phyloP scores from a whole-genome alignment of 331 rosid species.

The Pyracantha coccinea region DNA sequence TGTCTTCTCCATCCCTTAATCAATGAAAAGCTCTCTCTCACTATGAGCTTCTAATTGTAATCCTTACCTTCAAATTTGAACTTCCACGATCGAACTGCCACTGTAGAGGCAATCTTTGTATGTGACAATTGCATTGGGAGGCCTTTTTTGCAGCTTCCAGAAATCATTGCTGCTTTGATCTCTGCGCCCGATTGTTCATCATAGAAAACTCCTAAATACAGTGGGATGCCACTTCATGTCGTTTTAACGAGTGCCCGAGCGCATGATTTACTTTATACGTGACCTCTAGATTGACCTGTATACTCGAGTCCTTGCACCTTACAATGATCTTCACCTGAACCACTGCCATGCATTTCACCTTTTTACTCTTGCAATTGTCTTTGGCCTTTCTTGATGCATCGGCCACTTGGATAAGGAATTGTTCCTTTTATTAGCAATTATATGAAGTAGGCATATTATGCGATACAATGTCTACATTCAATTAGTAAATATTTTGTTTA shows the following conservation, averaged over 20 bases:
- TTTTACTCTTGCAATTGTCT: constrained; percentile 41
- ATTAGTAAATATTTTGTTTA: no score
- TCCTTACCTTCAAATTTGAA: constrained; percentile 51
- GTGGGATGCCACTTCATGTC: not conserved
- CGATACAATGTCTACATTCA: no score
- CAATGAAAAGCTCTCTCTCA: constrained; percentile 3
- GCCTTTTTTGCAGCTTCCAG: constrained; percentile 55
- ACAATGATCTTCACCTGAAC: constrained; percentile 50
- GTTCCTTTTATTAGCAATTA: no score
- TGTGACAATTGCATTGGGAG: constrained; percentile 45
- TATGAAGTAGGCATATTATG: no score
- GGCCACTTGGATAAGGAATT: constrained; percentile 23
- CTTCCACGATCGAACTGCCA: constrained; percentile 51
- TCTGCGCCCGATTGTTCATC: constrained; percentile 45
- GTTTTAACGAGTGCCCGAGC: not conserved
- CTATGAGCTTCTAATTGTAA: not conserved
- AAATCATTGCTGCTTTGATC: constrained; percentile 58
- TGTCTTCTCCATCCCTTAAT: constrained; percentile 57
- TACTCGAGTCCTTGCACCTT: constrained; percentile 76
- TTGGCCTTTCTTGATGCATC: constrained; percentile 41
- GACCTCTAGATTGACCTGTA: constrained; percentile 38
- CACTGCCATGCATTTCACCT: constrained; percentile 40
- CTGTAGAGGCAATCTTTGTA: constrained; percentile 67
- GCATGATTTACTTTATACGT: not conserved
- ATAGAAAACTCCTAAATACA: constrained; percentile 49